A percentile compares a stretch with the other conserved stretches of the same genome.
phyloP scores from a whole-genome alignment of 2,329 filamentous ascomycete species.

The Colletotrichum sublineola region DNA sequence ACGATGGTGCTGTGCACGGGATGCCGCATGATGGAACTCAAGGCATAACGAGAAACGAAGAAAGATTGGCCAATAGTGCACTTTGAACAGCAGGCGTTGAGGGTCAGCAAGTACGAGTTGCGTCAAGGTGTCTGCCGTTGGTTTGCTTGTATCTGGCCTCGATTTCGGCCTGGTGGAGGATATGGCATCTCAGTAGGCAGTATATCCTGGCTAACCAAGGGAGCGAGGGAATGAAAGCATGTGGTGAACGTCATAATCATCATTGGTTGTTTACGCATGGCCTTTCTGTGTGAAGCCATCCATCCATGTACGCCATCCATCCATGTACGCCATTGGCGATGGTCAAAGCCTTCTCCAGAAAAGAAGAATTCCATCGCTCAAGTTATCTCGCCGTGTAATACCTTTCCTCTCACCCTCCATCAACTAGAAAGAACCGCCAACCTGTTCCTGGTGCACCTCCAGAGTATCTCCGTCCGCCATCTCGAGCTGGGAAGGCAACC shows the following conservation, averaged over 20 bases:
- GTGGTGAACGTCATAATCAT: conserved; percentile 40
- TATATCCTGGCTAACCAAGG: background rate
- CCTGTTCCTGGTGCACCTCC: conserved; percentile 98
- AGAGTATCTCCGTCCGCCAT: conserved; percentile 97
- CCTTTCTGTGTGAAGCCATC: background rate
- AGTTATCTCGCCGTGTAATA: conserved; percentile 9
- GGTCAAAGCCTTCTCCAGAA: conserved; percentile 19
- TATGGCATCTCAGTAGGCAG: conserved; percentile 7
- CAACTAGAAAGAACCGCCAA: conserved; percentile 71
- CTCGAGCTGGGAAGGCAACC: conserved; percentile 75
- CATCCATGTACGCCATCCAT: conserved; percentile 30
- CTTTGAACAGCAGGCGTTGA: background rate
- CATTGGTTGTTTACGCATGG: conserved; percentile 34
- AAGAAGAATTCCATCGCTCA: conserved; percentile 22
- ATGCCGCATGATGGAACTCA: conserved; percentile 72
- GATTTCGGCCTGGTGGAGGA: background rate
- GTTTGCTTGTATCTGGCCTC: background rate
- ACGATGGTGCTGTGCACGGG: conserved; percentile 69
- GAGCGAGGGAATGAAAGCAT: conserved; percentile 5
- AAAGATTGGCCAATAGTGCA: background rate
- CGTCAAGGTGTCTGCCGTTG: background rate
- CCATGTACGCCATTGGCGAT: conserved; percentile 25
- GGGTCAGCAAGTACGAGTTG: background rate
- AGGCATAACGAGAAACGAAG: conserved; percentile 55
- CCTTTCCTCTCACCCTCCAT: background rate